phyloP scores from a whole-genome alignment of 2,329 filamentous ascomycete species.

The Fusarium sarcochroum region DNA sequence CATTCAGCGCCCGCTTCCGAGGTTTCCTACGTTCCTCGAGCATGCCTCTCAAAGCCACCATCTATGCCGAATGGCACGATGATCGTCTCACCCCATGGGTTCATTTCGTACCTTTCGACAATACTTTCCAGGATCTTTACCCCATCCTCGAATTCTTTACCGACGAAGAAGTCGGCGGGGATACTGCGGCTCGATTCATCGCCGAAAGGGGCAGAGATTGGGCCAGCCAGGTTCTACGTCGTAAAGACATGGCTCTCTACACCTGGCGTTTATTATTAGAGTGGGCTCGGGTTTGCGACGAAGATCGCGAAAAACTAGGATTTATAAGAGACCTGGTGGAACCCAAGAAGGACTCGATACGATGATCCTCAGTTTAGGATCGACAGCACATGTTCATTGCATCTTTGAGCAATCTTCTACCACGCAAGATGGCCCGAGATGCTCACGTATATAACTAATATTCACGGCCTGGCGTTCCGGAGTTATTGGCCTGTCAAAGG shows the following conservation, averaged over 20 bases:
- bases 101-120: constrained; percentile 81
- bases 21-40: constrained; percentile 75
- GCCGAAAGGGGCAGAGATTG: constrained; percentile 72
- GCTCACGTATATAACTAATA: constrained; percentile 43
- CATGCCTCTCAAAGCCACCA: constrained; percentile 78
- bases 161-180: constrained; percentile 61
- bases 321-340: constrained; percentile 60
- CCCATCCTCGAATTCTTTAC: constrained; percentile 76
- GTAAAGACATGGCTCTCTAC: constrained; percentile 77
- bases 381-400: constrained; percentile 22
- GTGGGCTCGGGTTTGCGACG: constrained; percentile 66
- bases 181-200: constrained; percentile 71
- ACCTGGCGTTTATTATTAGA: constrained; percentile 72
- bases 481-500: constrained; percentile 24
- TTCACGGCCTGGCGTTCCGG: constrained; percentile 48
- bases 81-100: constrained; percentile 76
- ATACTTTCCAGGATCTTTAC: constrained; percentile 76
- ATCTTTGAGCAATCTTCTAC: constrained; percentile 17
- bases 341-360: constrained; percentile 35
- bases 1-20: constrained; percentile 73
- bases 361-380: constrained; percentile 13
- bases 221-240: constrained; percentile 72
- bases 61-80: constrained; percentile 84
- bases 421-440: constrained; percentile 1
- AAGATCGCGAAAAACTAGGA: constrained; percentile 59